These are phyloP conservation scores for Amphirosellinia nigrospora DNA, from an alignment of 495 filamentous ascomycete genomes.

Conservation along the genomic window DNA sequence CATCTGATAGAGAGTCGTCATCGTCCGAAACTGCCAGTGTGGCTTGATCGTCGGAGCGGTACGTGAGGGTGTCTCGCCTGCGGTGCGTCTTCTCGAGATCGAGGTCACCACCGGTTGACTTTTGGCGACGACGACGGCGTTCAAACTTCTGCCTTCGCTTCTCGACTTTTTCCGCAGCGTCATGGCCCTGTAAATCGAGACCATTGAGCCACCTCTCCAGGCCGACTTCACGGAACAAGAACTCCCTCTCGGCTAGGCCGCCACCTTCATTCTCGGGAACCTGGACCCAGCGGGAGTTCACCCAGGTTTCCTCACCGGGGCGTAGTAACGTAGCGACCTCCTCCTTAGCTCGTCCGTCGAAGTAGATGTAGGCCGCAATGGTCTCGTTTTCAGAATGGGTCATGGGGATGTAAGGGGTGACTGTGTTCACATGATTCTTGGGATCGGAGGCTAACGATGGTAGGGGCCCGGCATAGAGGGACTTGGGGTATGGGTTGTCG, in stretches of 20 bases:
- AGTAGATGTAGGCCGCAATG: constrained; percentile 98
- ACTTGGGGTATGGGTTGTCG: constrained; percentile 74
- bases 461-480: constrained; percentile 76
- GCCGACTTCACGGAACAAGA: constrained; percentile 96
- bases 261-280: constrained; percentile 89
- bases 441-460: constrained; percentile 52
- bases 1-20: constrained; percentile 77
- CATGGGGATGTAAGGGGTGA: constrained; percentile 87
- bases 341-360: constrained; percentile 93
- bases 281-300: constrained; percentile 97
- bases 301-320: constrained; percentile 97
- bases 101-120: constrained; percentile 55
- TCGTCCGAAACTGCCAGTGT: constrained; percentile 77
- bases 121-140: constrained; percentile 76
- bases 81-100: constrained; percentile 54
- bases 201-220: constrained; percentile 96
- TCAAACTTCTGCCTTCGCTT: constrained; percentile 85
- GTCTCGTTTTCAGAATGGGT: constrained; percentile 93
- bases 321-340: constrained; percentile 94
- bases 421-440: constrained; percentile 58
- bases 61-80: constrained; percentile 67
- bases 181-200: constrained; percentile 86
- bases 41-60: constrained; percentile 73
- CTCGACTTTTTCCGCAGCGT: constrained; percentile 85
- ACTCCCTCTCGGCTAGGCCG: constrained; percentile 94